A percentile compares a stretch with the other conserved stretches of the same genome.
Evolutionary conservation across 106 monocot genomes (phyloP).

Genomic region (Cymbidium sinense): DNA sequence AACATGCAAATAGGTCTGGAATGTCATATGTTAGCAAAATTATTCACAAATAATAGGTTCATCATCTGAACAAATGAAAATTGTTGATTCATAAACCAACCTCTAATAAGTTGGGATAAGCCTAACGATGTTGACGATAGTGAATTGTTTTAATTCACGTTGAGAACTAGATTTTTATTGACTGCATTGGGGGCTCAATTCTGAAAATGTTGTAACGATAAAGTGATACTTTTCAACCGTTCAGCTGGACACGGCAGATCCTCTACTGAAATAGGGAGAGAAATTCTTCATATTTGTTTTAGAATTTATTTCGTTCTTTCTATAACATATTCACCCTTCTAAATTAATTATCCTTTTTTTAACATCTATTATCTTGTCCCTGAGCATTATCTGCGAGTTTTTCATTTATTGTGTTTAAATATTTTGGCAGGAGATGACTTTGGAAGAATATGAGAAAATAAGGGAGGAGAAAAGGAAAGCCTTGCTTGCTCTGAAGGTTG

Average conservation of each 20-base stretch:
- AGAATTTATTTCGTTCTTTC: neutral
- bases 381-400: neutral
- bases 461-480: conserved; percentile 69
- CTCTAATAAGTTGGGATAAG: no score
- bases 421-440: conserved; percentile 53
- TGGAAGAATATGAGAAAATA: conserved; percentile 73
- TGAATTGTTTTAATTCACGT: neutral
- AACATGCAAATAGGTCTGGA: neutral
- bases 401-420: neutral
- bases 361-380: neutral
- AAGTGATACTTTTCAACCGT: neutral
- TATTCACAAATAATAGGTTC: neutral
- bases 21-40: neutral
- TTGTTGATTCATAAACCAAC: no score
- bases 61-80: neutral
- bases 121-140: no score
- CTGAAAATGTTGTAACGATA: neutral
- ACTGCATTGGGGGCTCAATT: neutral
- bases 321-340: neutral
- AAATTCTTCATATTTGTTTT: neutral
- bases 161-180: neutral
- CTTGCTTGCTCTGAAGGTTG: conserved; percentile 40
- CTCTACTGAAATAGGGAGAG: neutral
- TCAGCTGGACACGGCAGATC: neutral
- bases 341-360: neutral